Conservation (phyloP, 2,329 filamentous ascomycete species). For the Allantophomopsis cytisporea region DNA sequence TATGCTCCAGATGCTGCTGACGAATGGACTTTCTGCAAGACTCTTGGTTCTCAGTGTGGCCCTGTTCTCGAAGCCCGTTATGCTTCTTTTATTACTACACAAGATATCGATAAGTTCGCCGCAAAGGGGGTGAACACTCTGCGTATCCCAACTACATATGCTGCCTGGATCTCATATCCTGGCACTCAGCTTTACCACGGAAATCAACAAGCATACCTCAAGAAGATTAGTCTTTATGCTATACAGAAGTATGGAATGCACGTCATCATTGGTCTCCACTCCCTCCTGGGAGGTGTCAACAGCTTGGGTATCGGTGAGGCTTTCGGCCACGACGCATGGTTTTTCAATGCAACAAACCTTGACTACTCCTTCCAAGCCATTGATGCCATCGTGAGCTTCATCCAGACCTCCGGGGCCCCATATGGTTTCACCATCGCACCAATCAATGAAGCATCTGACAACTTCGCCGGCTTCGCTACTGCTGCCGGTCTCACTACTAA, state of each 20-base stretch:
- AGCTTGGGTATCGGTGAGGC: conserved; percentile 19
- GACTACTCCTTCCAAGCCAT: conserved; percentile 19
- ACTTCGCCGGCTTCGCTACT: conserved; percentile 19
- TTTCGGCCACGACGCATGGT: conserved; percentile 18
- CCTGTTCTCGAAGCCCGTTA: conserved; percentile 17
- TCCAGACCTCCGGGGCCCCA: conserved; percentile 15
- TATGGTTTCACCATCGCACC: conserved; percentile 20
- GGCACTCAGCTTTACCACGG: conserved; percentile 19
- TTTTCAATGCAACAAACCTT: conserved; percentile 20
- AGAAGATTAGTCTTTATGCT: conserved; percentile 19
- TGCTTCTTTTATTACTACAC: conserved; percentile 16
- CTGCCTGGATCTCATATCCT: conserved; percentile 22
- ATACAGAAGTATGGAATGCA: conserved; percentile 7
- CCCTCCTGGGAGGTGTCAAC: conserved; percentile 6
- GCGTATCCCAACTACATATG: conserved; percentile 22
- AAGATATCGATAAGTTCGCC: conserved; percentile 17
- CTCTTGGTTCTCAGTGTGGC: conserved; percentile 16
- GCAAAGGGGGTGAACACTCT: conserved; percentile 17
- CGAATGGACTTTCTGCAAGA: conserved; percentile 20
- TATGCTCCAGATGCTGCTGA: conserved; percentile 8
- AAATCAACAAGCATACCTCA: conserved; percentile 16
- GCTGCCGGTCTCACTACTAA: conserved; percentile 15
- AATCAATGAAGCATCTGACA: conserved; percentile 23
- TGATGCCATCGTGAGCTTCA: conserved; percentile 17
- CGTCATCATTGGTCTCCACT: too few species aligned